Base-by-base conservation (phyloP, 2,329 filamentous ascomycete species). In the Fusarium pilosicola region DNA sequence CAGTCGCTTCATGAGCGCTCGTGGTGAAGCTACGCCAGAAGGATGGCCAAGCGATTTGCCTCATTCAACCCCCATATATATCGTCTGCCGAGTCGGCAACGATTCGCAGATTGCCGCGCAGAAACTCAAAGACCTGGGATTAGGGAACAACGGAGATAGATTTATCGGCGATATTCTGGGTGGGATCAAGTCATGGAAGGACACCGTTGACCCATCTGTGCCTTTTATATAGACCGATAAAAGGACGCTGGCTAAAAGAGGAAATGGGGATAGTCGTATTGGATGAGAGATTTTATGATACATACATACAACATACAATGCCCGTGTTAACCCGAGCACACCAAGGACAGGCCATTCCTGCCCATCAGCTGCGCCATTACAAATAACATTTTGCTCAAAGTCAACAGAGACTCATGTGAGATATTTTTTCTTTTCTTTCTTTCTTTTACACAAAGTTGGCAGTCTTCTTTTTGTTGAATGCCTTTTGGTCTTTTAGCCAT, bases 401-500 rank as follows among this genome's bases (percentile, higher is more conserved):
- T 59, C 66, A 41, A 60, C 38, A 57, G 38, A 24, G 56, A 52
- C 32, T 61, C 44, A 52, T 32, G 62, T 55, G 55, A 51, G 41
- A 54, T 39, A 48, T 51, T 65, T 62, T 62, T 57, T 28, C 12
- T 28, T 46, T 61, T 24, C 22, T 17, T 54, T 20, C 54, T 61
- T 54, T 24, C 54, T 56, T 51, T 85, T 82, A 92, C 73, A 91
- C 83, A 82, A 91, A 90, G 78, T 85, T 89, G 75, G 86, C 90
- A 81, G 90, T 91, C 90, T 97, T 92, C 90, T 97, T 97, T 87
- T 95, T 95, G 86, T 97, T 97, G 85, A 97, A 99, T 15, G 95
- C 96, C 71, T 96, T 89, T 87, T 98, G 96, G 80, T 99, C 96
- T 87, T 97, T 98, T 79, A 99, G 85, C 96, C 96, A 99, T 82